Percentiles rank a stretch among this genome's conserved stretches.
Conservation (phyloP, 331 rosid genomes). For the Phaseolus coccineus region DNA sequence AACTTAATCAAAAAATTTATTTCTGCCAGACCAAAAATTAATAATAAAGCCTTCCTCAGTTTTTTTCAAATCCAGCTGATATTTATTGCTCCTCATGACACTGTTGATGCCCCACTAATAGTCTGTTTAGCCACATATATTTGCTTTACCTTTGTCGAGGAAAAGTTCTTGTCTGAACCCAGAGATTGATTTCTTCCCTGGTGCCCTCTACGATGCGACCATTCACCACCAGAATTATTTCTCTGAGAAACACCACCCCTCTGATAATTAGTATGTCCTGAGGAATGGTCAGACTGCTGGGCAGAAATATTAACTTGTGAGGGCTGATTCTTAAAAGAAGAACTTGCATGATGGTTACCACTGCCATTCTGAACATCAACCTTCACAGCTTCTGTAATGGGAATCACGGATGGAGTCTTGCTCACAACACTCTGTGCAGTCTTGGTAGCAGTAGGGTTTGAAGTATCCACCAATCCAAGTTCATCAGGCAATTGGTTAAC, state of each 20-base stretch:
- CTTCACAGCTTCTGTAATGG: constrained; percentile 53
- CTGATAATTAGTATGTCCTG: constrained; percentile 67
- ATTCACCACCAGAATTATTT: constrained; percentile 73
- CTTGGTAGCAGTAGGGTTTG: constrained; percentile 61
- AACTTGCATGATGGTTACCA: constrained; percentile 56
- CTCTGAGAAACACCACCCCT: constrained; percentile 75
- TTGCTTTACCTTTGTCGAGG: constrained; percentile 82
- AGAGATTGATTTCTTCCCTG: constrained; percentile 79
- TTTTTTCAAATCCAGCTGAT: constrained; percentile 40
- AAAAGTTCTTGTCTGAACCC: constrained; percentile 71
- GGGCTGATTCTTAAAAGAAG: constrained; percentile 56
- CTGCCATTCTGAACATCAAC: constrained; percentile 58
- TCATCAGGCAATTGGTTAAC: constrained; percentile 79
- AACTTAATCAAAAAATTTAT: constrained; percentile 56
- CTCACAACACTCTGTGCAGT: constrained; percentile 45
- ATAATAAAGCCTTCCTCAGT: constrained; percentile 21
- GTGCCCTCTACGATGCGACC: constrained; percentile 82
- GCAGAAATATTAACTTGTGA: constrained; percentile 55
- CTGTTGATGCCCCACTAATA: constrained; percentile 57
- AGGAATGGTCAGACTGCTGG: constrained; percentile 72
- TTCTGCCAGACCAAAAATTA: constrained; percentile 50
- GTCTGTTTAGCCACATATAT: constrained; percentile 92
- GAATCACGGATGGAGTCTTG: constrained; percentile 53
- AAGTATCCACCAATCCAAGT: constrained; percentile 70
- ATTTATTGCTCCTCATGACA: constrained; percentile 49